These are phyloP conservation scores for Fusarium transvaalense DNA, from an alignment of 2,329 filamentous ascomycete genomes.

Conservation along the genomic window DNA sequence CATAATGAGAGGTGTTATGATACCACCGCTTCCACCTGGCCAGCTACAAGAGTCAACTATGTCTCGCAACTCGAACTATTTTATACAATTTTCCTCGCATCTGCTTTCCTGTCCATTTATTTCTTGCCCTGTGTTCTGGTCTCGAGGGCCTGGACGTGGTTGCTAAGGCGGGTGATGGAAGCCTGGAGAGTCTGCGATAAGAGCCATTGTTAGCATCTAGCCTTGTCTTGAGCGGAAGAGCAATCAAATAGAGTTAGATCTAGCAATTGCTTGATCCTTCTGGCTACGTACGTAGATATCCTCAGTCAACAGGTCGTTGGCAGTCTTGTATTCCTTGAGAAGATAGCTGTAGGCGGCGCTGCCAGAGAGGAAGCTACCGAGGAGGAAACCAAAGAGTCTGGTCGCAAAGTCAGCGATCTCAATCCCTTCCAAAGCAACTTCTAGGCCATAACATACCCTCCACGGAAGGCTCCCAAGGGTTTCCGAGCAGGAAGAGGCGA, in stretches of 20 bases:
- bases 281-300: constrained; percentile 87
- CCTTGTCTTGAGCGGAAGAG: background rate
- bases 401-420: constrained; percentile 26
- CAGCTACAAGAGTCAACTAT: constrained; percentile 10
- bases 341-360: constrained; percentile 91
- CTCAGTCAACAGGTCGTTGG: constrained; percentile 92
- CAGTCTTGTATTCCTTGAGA: constrained; percentile 90
- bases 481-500: constrained; percentile 67
- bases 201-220: constrained; percentile 11
- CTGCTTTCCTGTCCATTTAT: constrained; percentile 61
- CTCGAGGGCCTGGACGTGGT: constrained; percentile 85
- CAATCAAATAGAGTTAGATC: constrained; percentile 1
- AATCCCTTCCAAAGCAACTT: background rate
- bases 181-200: constrained; percentile 80
- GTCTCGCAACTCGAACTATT: constrained; percentile 21
- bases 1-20: constrained; percentile 19
- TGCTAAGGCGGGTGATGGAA: constrained; percentile 86
- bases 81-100: constrained; percentile 38
- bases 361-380: constrained; percentile 84
- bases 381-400: constrained; percentile 91
- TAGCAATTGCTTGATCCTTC: constrained; percentile 15
- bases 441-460: constrained; percentile 62
- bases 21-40: constrained; percentile 22
- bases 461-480: constrained; percentile 71
- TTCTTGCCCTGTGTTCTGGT: constrained; percentile 81